Conservation (phyloP, 164 flowering plant species). For the Stephania cephalantha region DNA sequence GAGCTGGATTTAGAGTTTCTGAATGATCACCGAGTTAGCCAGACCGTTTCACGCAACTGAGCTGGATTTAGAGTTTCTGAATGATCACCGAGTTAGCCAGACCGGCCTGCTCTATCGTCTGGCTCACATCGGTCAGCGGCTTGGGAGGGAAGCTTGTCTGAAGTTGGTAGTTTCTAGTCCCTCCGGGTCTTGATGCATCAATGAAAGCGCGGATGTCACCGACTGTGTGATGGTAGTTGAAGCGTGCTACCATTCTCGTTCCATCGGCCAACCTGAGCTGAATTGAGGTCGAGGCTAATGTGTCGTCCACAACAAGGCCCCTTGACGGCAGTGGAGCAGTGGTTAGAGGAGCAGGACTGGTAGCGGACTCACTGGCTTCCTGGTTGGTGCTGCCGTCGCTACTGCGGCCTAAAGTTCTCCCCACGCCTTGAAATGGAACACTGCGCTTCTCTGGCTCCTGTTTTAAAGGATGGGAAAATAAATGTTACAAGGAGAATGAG, state of each 20-base stretch:
- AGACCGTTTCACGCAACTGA: conserved; percentile 31
- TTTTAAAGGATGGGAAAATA: conserved; percentile 1
- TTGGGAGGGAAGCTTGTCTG: conserved; percentile 89
- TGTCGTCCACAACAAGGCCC: conserved; percentile 55
- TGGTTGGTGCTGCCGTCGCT: conserved; percentile 21
- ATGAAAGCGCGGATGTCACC: conserved; percentile 66
- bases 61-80: conserved; percentile 47
- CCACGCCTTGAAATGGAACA: conserved; percentile 62
- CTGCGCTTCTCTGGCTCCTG: conserved; percentile 60
- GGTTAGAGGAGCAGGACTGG: conserved; percentile 18
- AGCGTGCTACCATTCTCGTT: conserved; percentile 73
- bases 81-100: conserved; percentile 86
- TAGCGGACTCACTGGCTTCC: conserved; percentile 22
- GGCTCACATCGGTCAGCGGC: conserved; percentile 52
- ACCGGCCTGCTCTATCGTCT: conserved; percentile 87
- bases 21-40: conserved; percentile 86
- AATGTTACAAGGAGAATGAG: neutral
- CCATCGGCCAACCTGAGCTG: conserved; percentile 87
- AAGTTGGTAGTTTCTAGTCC: conserved; percentile 49
- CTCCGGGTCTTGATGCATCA: conserved; percentile 71
- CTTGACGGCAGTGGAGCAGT: conserved; percentile 40
- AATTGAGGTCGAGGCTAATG: conserved; percentile 66
- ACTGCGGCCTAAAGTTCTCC: conserved; percentile 66
- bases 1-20: conserved; percentile 40
- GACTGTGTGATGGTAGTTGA: conserved; percentile 74